phyloP scores from a whole-genome alignment of 140 eudicot genomes.

The Ambrosia hybrid region DNA sequence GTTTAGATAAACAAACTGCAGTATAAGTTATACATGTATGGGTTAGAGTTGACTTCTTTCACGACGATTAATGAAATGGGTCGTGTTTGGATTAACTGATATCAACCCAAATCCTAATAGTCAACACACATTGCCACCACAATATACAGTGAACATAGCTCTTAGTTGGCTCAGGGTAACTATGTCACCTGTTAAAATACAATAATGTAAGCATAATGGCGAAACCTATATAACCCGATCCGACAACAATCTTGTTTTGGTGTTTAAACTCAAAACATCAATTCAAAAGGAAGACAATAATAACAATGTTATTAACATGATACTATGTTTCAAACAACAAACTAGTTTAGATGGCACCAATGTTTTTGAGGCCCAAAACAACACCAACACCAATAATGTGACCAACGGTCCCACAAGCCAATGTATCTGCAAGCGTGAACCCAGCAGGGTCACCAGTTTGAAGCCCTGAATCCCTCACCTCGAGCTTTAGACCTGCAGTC shows the following conservation, averaged over 20 bases:
- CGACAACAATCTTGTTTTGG: not conserved
- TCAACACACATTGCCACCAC: not conserved
- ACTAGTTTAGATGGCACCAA: slow-evolving; percentile 64
- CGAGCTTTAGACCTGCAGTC: slow-evolving; percentile 90
- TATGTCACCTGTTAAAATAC: not conserved
- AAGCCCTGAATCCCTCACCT: slow-evolving; percentile 82
- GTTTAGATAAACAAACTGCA: not conserved
- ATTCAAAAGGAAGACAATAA: not conserved
- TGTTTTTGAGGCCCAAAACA: slow-evolving; percentile 94
- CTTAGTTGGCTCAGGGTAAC: not conserved
- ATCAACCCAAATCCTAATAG: not conserved
- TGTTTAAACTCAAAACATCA: not conserved
- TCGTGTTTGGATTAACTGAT: not conserved
- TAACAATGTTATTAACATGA: slow-evolving; percentile 38
- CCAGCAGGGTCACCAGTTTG: slow-evolving; percentile 99
- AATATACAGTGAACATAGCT: not conserved
- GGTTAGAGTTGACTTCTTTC: not conserved
- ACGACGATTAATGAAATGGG: not conserved
- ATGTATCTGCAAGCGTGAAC: slow-evolving; percentile 88
- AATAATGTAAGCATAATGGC: not conserved
- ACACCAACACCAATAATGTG: slow-evolving; percentile 98
- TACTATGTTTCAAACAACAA: slow-evolving; percentile 8
- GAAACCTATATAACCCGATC: not conserved
- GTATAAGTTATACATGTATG: not conserved
- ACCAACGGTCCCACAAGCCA: slow-evolving; percentile 92